Percentiles rank a stretch among this genome's conserved stretches.
phyloP scores from a whole-genome alignment of 441 rosid species.

The Gossypium lobatum region DNA sequence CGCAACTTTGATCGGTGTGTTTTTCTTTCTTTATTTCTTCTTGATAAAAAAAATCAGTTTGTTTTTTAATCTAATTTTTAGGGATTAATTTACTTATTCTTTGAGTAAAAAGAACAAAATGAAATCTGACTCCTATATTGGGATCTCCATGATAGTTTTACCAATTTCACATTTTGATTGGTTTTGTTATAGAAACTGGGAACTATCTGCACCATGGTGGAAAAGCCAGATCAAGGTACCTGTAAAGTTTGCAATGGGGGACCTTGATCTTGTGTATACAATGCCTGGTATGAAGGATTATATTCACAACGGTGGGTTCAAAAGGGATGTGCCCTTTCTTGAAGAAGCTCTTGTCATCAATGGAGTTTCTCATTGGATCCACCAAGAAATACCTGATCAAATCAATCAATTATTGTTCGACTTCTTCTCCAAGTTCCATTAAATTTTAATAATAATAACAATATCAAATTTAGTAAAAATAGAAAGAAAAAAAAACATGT shows the following conservation, averaged over 20 bases:
- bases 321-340: not conserved
- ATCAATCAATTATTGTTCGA: not conserved
- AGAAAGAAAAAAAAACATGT: not conserved
- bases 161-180: too few species aligned
- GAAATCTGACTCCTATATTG: accelerated
- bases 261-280: not conserved
- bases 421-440: not conserved
- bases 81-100: too few species aligned
- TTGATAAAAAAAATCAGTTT: too few species aligned
- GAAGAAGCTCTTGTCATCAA: not conserved
- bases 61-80: too few species aligned
- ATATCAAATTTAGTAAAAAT: not conserved
- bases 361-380: not conserved
- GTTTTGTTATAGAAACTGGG: not conserved
- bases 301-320: not conserved
- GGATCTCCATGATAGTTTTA: too few species aligned
- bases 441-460: not conserved
- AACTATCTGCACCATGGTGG: not conserved
- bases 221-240: not conserved
- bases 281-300: not conserved
- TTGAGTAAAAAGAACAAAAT: too few species aligned
- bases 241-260: not conserved
- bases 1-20: not conserved
- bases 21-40: not conserved
- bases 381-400: not conserved